phyloP scores from a whole-genome alignment of 1,284 basidiomycete species.

The Ustilago vetiveriae region DNA sequence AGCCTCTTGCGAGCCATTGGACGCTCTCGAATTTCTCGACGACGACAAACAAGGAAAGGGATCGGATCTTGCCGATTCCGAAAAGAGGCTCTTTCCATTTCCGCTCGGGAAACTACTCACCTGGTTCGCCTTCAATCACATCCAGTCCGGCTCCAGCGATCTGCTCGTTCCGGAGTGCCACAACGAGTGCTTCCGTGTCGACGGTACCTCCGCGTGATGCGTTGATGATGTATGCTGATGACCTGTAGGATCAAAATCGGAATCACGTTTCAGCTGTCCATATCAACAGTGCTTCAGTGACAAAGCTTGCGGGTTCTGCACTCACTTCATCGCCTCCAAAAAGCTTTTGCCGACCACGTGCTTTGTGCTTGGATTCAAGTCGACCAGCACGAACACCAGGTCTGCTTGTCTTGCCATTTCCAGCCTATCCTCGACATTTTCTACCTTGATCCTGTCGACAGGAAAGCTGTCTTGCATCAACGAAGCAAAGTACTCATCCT shows the following conservation, averaged over 20 bases:
- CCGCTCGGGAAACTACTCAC: constrained; percentile 11
- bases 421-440: constrained; percentile 46
- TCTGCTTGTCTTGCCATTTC: constrained; percentile 44
- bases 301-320: too few relatives aligned
- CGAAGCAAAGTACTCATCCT: constrained; percentile 34
- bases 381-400: constrained; percentile 74
- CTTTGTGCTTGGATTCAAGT: constrained; percentile 77
- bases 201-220: constrained; percentile 74
- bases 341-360: constrained; percentile 80
- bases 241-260: constrained; percentile 11
- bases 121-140: constrained; percentile 91
- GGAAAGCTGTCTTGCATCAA: constrained; percentile 32
- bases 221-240: constrained; percentile 55
- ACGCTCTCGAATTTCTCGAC: too few relatives aligned
- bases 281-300: too few relatives aligned
- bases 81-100: constrained; percentile 2
- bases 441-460: constrained; percentile 25
- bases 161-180: constrained; percentile 78
- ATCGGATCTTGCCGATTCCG: constrained; percentile 20
- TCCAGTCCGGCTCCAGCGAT: constrained; percentile 93
- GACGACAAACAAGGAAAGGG: not conserved
- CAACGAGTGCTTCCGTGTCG: constrained; percentile 81
- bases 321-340: constrained; percentile 83
- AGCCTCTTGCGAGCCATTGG: too few relatives aligned
- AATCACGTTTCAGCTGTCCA: too few relatives aligned